Evolutionary conservation across 768 basidiomycete species (phyloP).

Genomic region (Suillus alpinus): DNA sequence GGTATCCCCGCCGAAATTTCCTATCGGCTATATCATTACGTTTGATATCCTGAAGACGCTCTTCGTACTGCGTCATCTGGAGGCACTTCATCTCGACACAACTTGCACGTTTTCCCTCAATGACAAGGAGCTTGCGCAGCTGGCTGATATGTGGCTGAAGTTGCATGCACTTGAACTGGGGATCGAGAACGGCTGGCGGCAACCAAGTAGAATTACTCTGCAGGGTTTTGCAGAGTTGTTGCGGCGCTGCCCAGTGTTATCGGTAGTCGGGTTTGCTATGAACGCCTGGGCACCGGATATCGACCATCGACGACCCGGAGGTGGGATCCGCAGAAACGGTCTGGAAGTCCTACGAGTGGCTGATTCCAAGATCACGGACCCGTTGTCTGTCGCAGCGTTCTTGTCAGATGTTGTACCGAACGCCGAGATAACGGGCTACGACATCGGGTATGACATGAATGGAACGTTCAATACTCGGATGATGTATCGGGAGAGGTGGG

Average conservation of each 20-base stretch:
- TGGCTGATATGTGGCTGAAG: neutral
- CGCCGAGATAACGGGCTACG: constrained; percentile 2
- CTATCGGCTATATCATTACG: neutral
- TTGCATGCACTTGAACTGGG: neutral
- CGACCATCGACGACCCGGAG: neutral
- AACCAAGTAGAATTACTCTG: constrained; percentile 25
- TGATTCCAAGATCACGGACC: neutral
- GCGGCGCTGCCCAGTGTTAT: constrained; percentile 16
- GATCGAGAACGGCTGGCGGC: constrained; percentile 22
- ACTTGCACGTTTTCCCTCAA: constrained; percentile 4
- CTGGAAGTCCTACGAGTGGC: neutral
- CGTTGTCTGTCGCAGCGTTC: neutral
- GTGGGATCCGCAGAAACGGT: neutral
- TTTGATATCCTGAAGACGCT: neutral
- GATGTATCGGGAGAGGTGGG: constrained; percentile 1
- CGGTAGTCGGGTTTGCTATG: neutral
- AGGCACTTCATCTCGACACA: constrained; percentile 1
- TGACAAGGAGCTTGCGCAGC: neutral
- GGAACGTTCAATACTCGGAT: neutral
- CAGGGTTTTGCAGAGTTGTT: constrained; percentile 22
- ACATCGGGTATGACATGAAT: neutral
- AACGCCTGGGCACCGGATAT: neutral
- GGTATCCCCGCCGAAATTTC: neutral
- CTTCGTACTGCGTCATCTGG: neutral
- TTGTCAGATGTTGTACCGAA: neutral